phyloP scores from a whole-genome alignment of 106 monocot genomes.

The Cymbidium sinense region DNA sequence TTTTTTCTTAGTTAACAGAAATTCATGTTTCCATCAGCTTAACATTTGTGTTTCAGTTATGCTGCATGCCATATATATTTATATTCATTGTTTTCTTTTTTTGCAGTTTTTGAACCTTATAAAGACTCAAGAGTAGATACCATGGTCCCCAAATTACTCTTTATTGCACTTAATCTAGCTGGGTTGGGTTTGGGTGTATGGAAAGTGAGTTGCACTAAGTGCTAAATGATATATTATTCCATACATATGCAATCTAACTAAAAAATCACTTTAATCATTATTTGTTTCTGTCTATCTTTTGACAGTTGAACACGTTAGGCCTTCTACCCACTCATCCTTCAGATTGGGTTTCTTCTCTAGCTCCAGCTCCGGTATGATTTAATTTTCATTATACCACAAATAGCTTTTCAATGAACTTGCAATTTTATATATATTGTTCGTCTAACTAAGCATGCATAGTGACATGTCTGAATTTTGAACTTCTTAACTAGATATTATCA shows the following conservation, averaged over 20 bases:
- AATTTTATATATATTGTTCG: not conserved
- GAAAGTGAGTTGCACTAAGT: constrained; percentile 46
- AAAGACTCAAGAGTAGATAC: constrained; percentile 81
- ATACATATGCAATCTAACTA: not conserved
- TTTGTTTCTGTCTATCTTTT: constrained; percentile 10
- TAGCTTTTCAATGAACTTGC: not conserved
- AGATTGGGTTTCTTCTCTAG: constrained; percentile 90
- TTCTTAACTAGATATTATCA: too few species aligned
- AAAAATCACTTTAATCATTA: not conserved
- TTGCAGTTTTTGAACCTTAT: constrained; percentile 88
- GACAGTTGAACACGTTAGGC: constrained; percentile 81
- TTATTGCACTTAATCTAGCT: constrained; percentile 75
- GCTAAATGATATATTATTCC: not conserved
- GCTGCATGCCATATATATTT: not conserved
- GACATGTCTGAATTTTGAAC: too few species aligned
- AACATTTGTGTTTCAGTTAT: not conserved
- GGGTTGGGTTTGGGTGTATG: constrained; percentile 67
- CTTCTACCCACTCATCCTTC: constrained; percentile 94
- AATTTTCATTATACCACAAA: not conserved
- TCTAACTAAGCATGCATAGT: not conserved
- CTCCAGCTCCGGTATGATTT: constrained; percentile 64
- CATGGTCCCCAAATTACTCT: constrained; percentile 62
- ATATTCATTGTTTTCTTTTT: not conserved
- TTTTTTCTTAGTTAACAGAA: not conserved
- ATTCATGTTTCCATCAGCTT: too few species aligned